Conservation (phyloP, 1,284 basidiomycete species). For the Papiliotrema nemorosa region DNA sequence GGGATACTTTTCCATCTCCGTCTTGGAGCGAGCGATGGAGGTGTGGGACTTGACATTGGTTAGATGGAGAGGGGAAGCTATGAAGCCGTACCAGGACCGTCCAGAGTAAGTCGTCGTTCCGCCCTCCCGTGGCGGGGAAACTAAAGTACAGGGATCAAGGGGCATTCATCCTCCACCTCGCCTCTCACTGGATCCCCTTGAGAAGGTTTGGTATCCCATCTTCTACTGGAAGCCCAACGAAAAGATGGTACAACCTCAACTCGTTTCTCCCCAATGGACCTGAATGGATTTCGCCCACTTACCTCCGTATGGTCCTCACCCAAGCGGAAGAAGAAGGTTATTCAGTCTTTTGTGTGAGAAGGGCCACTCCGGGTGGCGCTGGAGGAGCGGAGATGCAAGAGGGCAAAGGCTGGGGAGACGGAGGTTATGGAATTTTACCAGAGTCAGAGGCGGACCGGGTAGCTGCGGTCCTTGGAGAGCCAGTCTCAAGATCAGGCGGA, state of each 20-base stretch:
- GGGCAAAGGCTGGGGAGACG: constrained; percentile 41
- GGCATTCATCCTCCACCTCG: constrained; percentile 82
- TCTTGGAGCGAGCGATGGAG: constrained; percentile 59
- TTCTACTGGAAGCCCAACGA: constrained; percentile 38
- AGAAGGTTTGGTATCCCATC: constrained; percentile 60
- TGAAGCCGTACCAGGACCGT: constrained; percentile 67
- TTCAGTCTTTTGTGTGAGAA: constrained; percentile 74
- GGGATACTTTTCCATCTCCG: constrained; percentile 72
- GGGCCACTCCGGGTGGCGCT: constrained; percentile 15
- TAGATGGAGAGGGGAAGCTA: constrained; percentile 78
- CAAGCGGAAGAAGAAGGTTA: constrained; percentile 87
- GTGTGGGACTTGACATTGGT: constrained; percentile 77
- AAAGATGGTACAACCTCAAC: constrained; percentile 87
- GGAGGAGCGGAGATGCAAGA: constrained; percentile 27
- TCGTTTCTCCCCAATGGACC: constrained; percentile 64
- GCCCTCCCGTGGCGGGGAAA: neutral
- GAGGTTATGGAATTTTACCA: constrained; percentile 38
- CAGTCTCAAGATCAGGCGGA: constrained; percentile 9
- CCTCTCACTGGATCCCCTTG: constrained; percentile 84
- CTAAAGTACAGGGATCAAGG: constrained; percentile 62
- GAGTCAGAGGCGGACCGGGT: constrained; percentile 42
- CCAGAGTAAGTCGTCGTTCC: constrained; percentile 67
- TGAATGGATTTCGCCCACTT: constrained; percentile 77
- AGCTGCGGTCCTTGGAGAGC: constrained; percentile 41
- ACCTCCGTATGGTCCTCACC: constrained; percentile 78